phyloP scores from a whole-genome alignment of 495 filamentous ascomycete genomes.

The Annulohypoxylon moriforme region DNA sequence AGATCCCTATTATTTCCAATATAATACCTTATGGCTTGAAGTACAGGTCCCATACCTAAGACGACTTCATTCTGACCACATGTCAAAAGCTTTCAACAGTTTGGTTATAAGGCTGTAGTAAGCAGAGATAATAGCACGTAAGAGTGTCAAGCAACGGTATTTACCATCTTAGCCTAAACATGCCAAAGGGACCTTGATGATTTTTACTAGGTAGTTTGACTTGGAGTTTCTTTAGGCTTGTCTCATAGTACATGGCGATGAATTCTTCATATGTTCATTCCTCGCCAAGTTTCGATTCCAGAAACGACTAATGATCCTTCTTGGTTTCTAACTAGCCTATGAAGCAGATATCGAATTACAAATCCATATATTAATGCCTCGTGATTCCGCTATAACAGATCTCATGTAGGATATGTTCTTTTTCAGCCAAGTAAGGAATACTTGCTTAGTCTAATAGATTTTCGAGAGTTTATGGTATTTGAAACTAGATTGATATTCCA shows the following conservation, averaged over 20 bases:
- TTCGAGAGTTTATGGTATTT: background rate
- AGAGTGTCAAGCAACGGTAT: too few relatives aligned
- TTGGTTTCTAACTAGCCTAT: background rate
- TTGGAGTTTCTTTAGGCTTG: background rate
- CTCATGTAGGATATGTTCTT: background rate
- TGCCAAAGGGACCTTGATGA: too few relatives aligned
- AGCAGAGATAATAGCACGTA: background rate
- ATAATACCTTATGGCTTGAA: too few relatives aligned
- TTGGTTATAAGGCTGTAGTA: background rate
- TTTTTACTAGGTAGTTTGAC: background rate
- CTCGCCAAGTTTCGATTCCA: background rate
- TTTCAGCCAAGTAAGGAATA: too few relatives aligned
- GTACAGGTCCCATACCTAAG: too few relatives aligned
- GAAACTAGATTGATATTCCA: too few relatives aligned
- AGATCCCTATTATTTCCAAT: too few relatives aligned
- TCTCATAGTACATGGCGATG: background rate
- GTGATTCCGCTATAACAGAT: background rate
- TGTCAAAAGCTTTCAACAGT: background rate
- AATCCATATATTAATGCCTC: background rate
- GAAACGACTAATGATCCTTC: background rate
- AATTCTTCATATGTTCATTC: background rate
- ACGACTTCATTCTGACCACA: too few relatives aligned
- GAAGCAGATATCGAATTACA: background rate
- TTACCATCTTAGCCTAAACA: too few relatives aligned
- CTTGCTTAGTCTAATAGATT: background rate